A percentile compares a stretch with the other conserved stretches of the same genome.
phyloP scores from a whole-genome alignment of 108 stramenopile species.

The Skeletonema menzelii region DNA sequence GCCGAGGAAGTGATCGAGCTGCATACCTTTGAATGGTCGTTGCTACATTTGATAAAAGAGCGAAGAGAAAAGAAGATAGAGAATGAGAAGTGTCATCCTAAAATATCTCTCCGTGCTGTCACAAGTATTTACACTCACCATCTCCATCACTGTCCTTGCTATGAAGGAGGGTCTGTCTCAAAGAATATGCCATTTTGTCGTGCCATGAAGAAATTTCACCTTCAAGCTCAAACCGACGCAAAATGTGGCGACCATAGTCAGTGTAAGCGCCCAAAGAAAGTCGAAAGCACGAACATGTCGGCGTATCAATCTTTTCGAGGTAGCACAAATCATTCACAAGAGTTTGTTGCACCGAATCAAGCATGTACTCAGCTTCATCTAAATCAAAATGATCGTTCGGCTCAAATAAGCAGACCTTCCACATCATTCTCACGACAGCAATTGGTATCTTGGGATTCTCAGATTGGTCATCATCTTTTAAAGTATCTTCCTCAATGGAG shows the following conservation, averaged over 20 bases:
- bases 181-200: constrained; percentile 18
- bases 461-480: neutral
- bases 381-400: constrained; percentile 1
- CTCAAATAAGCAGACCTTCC: constrained; percentile 35
- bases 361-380: constrained; percentile 2
- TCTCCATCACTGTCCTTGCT: constrained; percentile 11
- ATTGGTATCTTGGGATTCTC: constrained; percentile 20
- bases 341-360: constrained; percentile 32
- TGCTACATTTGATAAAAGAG: neutral
- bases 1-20: constrained; percentile 28
- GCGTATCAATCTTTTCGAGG: constrained; percentile 15
- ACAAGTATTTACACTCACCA: constrained; percentile 8
- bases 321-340: constrained; percentile 36
- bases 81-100: neutral
- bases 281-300: constrained; percentile 22
- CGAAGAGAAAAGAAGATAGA: neutral
- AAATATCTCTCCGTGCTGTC: neutral
- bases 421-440: constrained; percentile 25
- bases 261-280: constrained; percentile 25
- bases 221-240: constrained; percentile 16
- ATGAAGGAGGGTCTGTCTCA: constrained; percentile 23
- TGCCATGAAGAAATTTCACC: constrained; percentile 24
- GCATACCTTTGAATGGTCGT: constrained; percentile 25
- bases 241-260: constrained; percentile 35
- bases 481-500: neutral